Conservation (phyloP, 2,329 filamentous ascomycete species). For the Arthrobotrys iridis region DNA sequence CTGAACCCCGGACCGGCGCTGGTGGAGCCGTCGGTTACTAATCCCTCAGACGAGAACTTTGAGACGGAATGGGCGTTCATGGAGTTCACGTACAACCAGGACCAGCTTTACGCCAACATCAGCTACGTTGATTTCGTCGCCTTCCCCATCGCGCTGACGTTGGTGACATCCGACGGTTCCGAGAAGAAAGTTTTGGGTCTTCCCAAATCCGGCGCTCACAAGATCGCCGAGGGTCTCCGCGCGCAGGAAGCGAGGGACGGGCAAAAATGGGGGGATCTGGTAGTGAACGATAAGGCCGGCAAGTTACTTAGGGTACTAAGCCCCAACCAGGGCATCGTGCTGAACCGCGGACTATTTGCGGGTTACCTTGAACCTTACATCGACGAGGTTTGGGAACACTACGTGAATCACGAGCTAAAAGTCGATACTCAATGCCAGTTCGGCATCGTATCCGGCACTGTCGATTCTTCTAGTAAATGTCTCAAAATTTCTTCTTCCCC, state of each 20-base stretch:
- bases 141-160: constrained; percentile 70
- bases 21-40: constrained; percentile 77
- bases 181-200: constrained; percentile 70
- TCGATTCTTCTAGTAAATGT: constrained; percentile 62
- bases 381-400: constrained; percentile 63
- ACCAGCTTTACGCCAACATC: constrained; percentile 74
- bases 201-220: constrained; percentile 67
- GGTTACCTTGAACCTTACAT: constrained; percentile 65
- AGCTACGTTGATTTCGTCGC: constrained; percentile 79
- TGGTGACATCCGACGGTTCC: constrained; percentile 63
- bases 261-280: constrained; percentile 71
- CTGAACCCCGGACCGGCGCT: constrained; percentile 77
- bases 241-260: constrained; percentile 69
- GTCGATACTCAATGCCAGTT: constrained; percentile 73
- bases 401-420: constrained; percentile 63
- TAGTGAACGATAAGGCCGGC: constrained; percentile 62
- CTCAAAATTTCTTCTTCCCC: constrained; percentile 60
- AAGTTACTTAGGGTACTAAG: constrained; percentile 63
- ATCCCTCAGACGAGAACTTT: constrained; percentile 72
- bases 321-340: constrained; percentile 61
- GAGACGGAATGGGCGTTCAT: constrained; percentile 73
- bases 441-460: constrained; percentile 67
- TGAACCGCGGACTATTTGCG: constrained; percentile 63
- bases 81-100: constrained; percentile 74
- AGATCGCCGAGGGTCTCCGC: constrained; percentile 67